Base-by-base conservation (phyloP, 2,329 filamentous ascomycete genomes). In the Colletotrichum sansevieriae region DNA sequence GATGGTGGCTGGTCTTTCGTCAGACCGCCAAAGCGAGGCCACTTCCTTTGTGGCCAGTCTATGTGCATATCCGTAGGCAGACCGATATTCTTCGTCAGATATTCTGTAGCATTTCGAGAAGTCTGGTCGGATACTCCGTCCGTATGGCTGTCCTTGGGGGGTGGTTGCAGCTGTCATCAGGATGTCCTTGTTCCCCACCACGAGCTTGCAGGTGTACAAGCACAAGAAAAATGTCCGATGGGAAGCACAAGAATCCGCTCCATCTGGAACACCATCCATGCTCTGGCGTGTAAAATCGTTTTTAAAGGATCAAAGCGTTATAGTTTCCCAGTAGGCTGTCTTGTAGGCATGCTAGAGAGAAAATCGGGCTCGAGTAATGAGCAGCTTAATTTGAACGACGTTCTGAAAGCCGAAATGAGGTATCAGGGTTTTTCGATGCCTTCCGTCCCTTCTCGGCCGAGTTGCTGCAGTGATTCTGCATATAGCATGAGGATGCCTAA, bases 41-140 rank as follows among this genome's bases (percentile, higher is more conserved):
- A 52, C 20, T 74, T 72, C 70, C 63, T 72, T 71, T 70, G 74
- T 73, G 71, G 75, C 74, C 70, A 78, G 75, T 64, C 68, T 66
- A 77, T 80, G 78, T 76, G 74, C 76, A 74, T 79, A 80, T 72
- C 77, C 78, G 78, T 44, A 49, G 51, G 33, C 44, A 60, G 20
- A 41, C 41, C 60, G 66, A 72, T 68, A 71, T 73, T 68, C 63
- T 71, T 70, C 69, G 64, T 75, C 73, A 75, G 71, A 72, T 64
- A 73, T 78, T 80, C 78, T 75, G 74, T 72, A 72, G 71, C 70
- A 72, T 73, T 82, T 83, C 81, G 78, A 83, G 81, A 83, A 82
- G 76, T 61, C 61, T 65, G 61, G 70, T 59, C 71, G 71, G 66
- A 68, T 39, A 20, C n/a, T 41, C 43, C 68, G 74, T 73, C 70